Percentiles rank a stretch among this genome's conserved stretches.
These are phyloP conservation scores for Schoenoplectus tabernaemontani DNA, from an alignment of 202 grass and related monocot species.

Conservation along the genomic window DNA sequence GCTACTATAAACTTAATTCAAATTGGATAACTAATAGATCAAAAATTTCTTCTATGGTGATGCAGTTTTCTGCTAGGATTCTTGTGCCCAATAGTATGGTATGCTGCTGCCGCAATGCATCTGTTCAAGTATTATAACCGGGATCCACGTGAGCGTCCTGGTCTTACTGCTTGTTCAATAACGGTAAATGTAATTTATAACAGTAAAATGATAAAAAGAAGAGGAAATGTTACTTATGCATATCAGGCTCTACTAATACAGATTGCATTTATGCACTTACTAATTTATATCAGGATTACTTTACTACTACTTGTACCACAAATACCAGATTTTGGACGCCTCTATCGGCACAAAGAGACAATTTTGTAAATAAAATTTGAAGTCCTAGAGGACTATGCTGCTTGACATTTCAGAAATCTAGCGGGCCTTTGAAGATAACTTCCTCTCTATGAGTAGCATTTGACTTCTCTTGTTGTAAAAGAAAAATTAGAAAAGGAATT, in stretches of 20 bases:
- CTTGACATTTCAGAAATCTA: neutral
- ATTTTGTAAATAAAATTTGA: neutral
- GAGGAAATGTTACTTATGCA: neutral
- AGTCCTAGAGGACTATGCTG: neutral
- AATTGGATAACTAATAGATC: neutral
- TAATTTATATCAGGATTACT: neutral
- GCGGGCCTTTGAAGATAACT: neutral
- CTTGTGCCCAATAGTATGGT: slow-evolving; percentile 85
- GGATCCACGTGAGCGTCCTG: slow-evolving; percentile 83
- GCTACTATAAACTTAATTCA: neutral
- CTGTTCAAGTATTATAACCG: slow-evolving; percentile 67
- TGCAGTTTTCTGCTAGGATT: slow-evolving; percentile 94
- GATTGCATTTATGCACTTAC: neutral
- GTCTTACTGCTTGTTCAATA: slow-evolving; percentile 72
- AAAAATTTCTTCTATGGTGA: neutral
- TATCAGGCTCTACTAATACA: neutral
- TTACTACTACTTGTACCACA: neutral
- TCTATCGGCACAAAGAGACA: neutral
- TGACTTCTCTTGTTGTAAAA: neutral
- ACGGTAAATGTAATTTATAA: slow-evolving; percentile 35
- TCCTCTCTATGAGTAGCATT: no score
- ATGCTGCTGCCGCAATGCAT: slow-evolving; percentile 59
- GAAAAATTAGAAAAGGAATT: neutral
- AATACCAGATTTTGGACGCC: neutral
- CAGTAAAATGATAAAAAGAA: neutral